These are phyloP conservation scores for Jackrogersella multiformis DNA, from an alignment of 495 filamentous ascomycete species.

Conservation along the genomic window DNA sequence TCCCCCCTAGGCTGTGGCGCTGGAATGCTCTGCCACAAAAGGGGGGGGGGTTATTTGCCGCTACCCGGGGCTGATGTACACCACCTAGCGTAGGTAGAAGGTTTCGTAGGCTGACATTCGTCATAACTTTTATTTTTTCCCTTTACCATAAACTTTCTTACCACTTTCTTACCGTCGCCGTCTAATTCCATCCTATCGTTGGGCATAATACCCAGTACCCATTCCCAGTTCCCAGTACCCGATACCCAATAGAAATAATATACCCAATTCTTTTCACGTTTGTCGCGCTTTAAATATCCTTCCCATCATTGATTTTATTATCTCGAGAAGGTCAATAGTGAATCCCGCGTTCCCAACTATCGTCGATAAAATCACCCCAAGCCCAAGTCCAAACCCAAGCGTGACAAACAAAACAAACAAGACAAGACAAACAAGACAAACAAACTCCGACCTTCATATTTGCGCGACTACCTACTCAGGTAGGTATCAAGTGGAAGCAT, in stretches of 20 bases:
- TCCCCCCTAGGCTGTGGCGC: constrained; percentile 7
- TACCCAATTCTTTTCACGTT: constrained; percentile 17
- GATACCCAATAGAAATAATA: constrained; percentile 7
- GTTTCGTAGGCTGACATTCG: constrained; percentile 32
- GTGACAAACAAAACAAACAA: no score
- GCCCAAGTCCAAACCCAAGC: no score
- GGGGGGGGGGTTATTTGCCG: background rate
- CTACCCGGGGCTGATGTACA: background rate
- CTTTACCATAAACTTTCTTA: background rate
- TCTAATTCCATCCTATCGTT: background rate
- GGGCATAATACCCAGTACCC: constrained; percentile 9
- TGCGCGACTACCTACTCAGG: background rate
- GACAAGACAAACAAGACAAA: no score
- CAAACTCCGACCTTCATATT: background rate
- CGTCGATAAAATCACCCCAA: constrained; percentile 9
- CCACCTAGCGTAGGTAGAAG: no score
- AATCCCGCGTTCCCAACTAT: background rate
- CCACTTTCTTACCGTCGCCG: background rate
- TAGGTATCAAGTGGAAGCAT: constrained; percentile 63
- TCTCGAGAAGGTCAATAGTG: constrained; percentile 5
- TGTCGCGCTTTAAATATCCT: background rate
- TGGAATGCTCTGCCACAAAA: constrained; percentile 13
- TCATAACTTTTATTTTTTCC: constrained; percentile 26
- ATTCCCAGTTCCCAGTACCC: no score
- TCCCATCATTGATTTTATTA: background rate